These are phyloP conservation scores for Taiozyma sp. DNA, from an alignment of 1,139 yeast species.

Conservation along the genomic window DNA sequence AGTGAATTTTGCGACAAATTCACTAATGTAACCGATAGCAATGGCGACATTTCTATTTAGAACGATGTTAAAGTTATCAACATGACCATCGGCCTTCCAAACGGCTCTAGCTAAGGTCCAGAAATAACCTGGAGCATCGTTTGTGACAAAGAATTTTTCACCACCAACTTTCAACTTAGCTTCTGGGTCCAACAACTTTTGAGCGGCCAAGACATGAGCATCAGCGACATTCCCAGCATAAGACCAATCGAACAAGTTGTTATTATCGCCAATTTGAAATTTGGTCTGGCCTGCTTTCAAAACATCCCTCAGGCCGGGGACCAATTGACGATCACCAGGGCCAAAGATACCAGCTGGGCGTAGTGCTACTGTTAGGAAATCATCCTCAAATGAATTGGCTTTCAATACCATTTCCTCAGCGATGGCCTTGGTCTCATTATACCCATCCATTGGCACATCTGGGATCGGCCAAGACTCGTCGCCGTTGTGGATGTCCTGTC, in stretches of 20 bases:
- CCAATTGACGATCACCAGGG: slow-evolving; percentile 95
- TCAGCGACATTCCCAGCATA: slow-evolving; percentile 99
- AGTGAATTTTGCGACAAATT: slow-evolving; percentile 57
- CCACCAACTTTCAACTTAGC: slow-evolving; percentile 56
- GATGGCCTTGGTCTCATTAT: slow-evolving; percentile 88
- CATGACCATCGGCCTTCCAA: slow-evolving; percentile 93
- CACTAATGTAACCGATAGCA: slow-evolving; percentile 72
- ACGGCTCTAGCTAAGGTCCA: slow-evolving; percentile 97
- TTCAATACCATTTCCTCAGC: slow-evolving; percentile 81
- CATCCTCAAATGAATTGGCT: slow-evolving; percentile 52
- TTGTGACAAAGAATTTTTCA: slow-evolving; percentile 83
- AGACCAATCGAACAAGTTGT: slow-evolving; percentile 92
- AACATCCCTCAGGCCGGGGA: slow-evolving; percentile 85
- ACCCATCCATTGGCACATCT: slow-evolving; percentile 88
- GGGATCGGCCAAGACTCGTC: slow-evolving; percentile 96
- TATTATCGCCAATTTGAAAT: slow-evolving; percentile 91
- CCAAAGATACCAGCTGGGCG: slow-evolving; percentile 99
- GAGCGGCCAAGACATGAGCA: slow-evolving; percentile 90
- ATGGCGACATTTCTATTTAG: slow-evolving; percentile 71
- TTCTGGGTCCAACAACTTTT: slow-evolving; percentile 49
- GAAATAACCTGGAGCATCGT: slow-evolving; percentile 91
- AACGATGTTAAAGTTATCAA: slow-evolving; percentile 64
- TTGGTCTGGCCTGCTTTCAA: slow-evolving; percentile 83
- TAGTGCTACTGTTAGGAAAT: slow-evolving; percentile 71
- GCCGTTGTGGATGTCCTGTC: slow-evolving; percentile 84